Evolutionary conservation across 2,329 filamentous ascomycete species (phyloP).

Genomic region (Madurella mycetomatis): DNA sequence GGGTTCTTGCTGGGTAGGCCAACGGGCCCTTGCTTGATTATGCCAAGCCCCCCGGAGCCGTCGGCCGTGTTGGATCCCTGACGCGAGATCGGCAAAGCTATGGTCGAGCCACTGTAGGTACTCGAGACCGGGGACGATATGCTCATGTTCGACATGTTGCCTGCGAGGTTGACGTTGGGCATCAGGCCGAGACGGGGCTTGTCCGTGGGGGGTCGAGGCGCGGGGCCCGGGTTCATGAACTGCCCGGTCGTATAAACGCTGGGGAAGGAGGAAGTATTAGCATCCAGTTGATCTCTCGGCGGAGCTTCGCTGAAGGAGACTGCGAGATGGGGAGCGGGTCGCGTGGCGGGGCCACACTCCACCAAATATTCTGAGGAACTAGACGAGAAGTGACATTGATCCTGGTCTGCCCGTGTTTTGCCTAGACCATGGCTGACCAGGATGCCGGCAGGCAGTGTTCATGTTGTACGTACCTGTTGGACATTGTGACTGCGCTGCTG

Average conservation of each 20-base stretch:
- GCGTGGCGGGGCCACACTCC: slow-evolving; percentile 3
- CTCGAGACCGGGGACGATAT: slow-evolving; percentile 59
- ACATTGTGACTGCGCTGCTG: slow-evolving; percentile 28
- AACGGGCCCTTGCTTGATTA: slow-evolving; percentile 66
- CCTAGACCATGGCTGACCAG: neutral
- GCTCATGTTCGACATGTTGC: slow-evolving; percentile 74
- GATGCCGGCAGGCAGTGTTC: neutral
- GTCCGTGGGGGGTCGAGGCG: slow-evolving; percentile 82
- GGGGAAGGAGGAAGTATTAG: slow-evolving; percentile 17
- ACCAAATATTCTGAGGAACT: slow-evolving; percentile 4
- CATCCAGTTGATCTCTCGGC: slow-evolving; percentile 2
- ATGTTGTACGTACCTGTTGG: slow-evolving; percentile 31
- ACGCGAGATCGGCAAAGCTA: slow-evolving; percentile 65
- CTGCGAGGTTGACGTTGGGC: slow-evolving; percentile 55
- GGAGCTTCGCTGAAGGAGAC: slow-evolving; percentile 1
- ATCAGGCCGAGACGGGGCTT: slow-evolving; percentile 77
- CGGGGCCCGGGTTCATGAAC: slow-evolving; percentile 97
- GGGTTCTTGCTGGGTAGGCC: slow-evolving; percentile 62
- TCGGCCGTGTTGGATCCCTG: slow-evolving; percentile 52
- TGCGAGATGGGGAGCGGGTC: slow-evolving; percentile 1
- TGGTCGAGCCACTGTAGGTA: slow-evolving; percentile 65
- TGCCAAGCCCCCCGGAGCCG: slow-evolving; percentile 62
- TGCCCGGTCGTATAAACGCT: slow-evolving; percentile 58
- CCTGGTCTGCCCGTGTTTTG: too few relatives aligned
- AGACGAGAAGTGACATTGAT: neutral